Conservation (phyloP, 768 basidiomycete species). For the Tricholoma terreum region DNA sequence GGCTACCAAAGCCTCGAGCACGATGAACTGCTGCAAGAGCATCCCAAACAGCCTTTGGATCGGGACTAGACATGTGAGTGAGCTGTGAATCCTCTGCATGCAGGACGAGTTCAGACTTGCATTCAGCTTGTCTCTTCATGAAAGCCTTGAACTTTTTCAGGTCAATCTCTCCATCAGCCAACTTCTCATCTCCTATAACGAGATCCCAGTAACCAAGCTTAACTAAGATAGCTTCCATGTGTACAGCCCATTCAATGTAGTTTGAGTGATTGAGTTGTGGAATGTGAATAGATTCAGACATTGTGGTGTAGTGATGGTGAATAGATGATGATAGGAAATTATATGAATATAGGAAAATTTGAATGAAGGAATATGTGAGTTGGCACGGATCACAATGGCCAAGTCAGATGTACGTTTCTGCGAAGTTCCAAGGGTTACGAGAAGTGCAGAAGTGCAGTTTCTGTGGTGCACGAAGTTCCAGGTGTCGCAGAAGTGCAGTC, state of each 20-base stretch:
- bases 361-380: no score
- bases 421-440: no score
- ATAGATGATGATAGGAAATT: no score
- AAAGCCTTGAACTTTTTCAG: neutral
- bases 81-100: slow-evolving; percentile 4
- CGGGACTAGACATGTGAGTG: slow-evolving; percentile 15
- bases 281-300: neutral
- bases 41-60: slow-evolving; percentile 23
- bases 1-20: neutral
- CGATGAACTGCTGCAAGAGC: slow-evolving; percentile 7
- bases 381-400: no score
- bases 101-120: neutral
- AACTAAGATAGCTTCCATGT: slow-evolving; percentile 1
- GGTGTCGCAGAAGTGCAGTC: no score
- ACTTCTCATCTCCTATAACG: neutral
- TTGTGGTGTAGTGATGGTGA: neutral
- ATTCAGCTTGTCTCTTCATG: neutral
- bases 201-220: neutral
- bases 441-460: no score
- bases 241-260: neutral
- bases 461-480: no score
- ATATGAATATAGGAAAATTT: no score
- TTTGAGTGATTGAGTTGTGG: neutral
- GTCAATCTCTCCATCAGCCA: neutral
- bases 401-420: no score